Conservation (phyloP, 2,329 filamentous ascomycete genomes). For the Nemania serpens region DNA sequence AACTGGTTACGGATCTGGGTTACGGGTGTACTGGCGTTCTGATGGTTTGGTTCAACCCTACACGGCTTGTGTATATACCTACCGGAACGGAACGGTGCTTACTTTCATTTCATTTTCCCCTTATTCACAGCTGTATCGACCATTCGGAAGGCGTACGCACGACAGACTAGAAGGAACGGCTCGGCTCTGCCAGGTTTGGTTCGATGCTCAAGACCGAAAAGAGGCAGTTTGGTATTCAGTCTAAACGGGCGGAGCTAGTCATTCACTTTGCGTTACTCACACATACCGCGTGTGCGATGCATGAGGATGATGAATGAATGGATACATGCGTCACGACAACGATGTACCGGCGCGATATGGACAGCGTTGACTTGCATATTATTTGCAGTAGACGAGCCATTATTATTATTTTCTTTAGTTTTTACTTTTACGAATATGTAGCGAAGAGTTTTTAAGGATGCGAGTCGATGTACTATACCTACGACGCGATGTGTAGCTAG, state of each 20-base stretch:
- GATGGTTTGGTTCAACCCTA: not conserved
- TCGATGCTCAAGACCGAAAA: not conserved
- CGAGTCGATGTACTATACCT: constrained; percentile 1
- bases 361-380: constrained; percentile 9
- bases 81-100: not conserved
- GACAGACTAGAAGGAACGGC: constrained; percentile 5
- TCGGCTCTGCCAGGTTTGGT: not conserved
- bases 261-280: not conserved
- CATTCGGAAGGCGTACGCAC: not conserved
- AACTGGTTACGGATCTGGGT: constrained; percentile 5
- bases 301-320: constrained; percentile 13
- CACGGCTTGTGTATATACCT: constrained; percentile 20
- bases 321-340: constrained; percentile 13
- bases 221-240: not conserved
- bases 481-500: no score
- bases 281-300: not conserved
- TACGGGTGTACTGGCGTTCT: constrained; percentile 13
- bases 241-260: not conserved
- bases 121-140: not conserved
- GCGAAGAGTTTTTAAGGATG: constrained; percentile 12
- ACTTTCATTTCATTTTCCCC: constrained; percentile 1
- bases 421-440: not conserved
- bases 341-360: not conserved
- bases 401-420: not conserved
- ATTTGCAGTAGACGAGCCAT: not conserved